Percentiles rank a stretch among this genome's conserved stretches.
Conservation (phyloP, 768 basidiomycete genomes). For the Trametes meyenii region DNA sequence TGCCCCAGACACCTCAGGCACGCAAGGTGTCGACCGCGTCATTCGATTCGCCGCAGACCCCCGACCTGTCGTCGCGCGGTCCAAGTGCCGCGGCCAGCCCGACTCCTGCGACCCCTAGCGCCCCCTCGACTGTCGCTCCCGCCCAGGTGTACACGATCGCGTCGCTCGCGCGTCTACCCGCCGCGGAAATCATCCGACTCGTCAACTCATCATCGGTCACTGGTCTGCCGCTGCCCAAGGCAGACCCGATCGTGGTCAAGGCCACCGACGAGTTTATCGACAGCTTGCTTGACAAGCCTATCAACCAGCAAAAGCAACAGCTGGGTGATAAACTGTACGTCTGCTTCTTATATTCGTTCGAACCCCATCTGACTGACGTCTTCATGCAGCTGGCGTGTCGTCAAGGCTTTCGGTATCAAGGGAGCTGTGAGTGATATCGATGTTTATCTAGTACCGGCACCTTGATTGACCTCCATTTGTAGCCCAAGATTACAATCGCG, state of each 20-base stretch:
- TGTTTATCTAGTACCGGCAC: neutral
- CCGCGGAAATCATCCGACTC: constrained; percentile 72
- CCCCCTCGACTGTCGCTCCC: constrained; percentile 25
- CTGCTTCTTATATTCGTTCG: constrained; percentile 10
- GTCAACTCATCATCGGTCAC: constrained; percentile 48
- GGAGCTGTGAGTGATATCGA: constrained; percentile 56
- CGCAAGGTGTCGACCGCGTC: constrained; percentile 50
- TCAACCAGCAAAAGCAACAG: constrained; percentile 43
- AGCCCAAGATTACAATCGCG: constrained; percentile 85
- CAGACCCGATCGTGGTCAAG: constrained; percentile 68
- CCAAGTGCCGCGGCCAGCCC: constrained; percentile 75
- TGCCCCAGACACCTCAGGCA: constrained; percentile 62
- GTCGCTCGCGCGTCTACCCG: constrained; percentile 73
- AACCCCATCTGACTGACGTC: neutral
- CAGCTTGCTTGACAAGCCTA: constrained; percentile 74
- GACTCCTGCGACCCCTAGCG: constrained; percentile 61
- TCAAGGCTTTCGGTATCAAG: constrained; percentile 83
- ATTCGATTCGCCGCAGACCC: constrained; percentile 65
- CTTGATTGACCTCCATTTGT: constrained; percentile 10
- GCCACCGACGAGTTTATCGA: constrained; percentile 85
- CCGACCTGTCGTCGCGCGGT: constrained; percentile 74
- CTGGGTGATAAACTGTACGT: constrained; percentile 31
- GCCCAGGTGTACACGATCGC: constrained; percentile 59
- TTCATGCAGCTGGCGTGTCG: constrained; percentile 47
- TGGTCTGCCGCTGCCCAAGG: constrained; percentile 63